Percentiles rank a stretch among this genome's conserved stretches.
phyloP scores from a whole-genome alignment of 2,329 filamentous ascomycete genomes.

The Colletotrichum spinosum region DNA sequence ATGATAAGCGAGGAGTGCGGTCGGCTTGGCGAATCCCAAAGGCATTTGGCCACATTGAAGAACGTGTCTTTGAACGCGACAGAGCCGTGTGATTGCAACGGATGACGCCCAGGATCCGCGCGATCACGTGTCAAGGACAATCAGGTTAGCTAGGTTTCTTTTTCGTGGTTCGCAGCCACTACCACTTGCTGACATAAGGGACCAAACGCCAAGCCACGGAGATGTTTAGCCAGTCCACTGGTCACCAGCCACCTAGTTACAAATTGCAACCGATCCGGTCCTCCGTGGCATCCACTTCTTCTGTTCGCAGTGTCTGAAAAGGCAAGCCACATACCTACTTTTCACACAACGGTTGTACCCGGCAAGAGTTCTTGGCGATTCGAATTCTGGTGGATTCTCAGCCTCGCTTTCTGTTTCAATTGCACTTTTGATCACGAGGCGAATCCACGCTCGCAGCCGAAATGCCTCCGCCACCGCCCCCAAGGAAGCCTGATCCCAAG shows the following conservation, averaged over 20 bases:
- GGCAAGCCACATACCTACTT: too few relatives aligned
- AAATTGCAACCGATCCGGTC: too few relatives aligned
- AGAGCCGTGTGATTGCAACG: constrained; percentile 16
- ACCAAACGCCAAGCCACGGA: too few relatives aligned
- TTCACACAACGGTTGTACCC: too few relatives aligned
- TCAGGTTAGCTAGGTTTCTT: constrained; percentile 37
- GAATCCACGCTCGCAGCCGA: background rate
- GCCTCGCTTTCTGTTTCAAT: too few relatives aligned
- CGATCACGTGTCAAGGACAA: constrained; percentile 47
- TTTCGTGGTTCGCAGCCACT: background rate
- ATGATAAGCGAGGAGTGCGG: background rate
- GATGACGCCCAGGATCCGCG: constrained; percentile 21
- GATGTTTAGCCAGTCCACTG: too few relatives aligned
- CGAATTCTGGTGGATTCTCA: too few relatives aligned
- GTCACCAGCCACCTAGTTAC: too few relatives aligned
- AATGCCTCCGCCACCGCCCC: constrained; percentile 45
- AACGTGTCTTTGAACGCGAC: constrained; percentile 20
- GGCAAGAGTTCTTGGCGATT: too few relatives aligned
- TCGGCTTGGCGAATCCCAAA: background rate
- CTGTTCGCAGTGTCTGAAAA: too few relatives aligned
- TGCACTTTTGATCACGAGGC: background rate
- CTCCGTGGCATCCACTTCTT: too few relatives aligned
- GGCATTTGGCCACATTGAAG: constrained; percentile 11
- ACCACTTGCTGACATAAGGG: too few relatives aligned
- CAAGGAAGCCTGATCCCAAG: constrained; percentile 45